Base-by-base conservation (phyloP, 306 rosid species). In the Senna siamea region DNA sequence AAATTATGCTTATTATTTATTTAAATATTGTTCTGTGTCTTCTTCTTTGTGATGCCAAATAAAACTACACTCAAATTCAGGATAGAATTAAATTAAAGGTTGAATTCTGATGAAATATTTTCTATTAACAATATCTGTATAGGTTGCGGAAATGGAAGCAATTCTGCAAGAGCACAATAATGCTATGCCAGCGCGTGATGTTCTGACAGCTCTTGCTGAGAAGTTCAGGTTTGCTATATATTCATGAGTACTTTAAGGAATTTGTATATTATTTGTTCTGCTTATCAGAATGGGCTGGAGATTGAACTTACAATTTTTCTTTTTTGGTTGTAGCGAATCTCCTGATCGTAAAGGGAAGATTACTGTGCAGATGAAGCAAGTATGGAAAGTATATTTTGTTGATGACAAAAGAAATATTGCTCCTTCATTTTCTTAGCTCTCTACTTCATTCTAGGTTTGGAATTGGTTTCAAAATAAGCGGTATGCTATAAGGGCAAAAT, bases 401-500 rank as follows among this genome's bases (percentile, higher is more conserved):
- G 34, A 5, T 37, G 8, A 57, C 6, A 12, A 17, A 35, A 37
- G 18, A 59, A 68, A 78, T 69, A 41, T 43, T 67, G 38, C 51
- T 17, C 22, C 66, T 55, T 37, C 63, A 38, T 54, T 54, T 72
- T 80, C 87, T 80, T 65, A 76, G 34, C 60, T 71, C 66, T 77
- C 61, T 10, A 37, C 81, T 79, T 76, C 32, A 17, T 78, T 84
- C 19, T 82, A 95, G 99, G 96, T 95, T 67, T 95, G 97, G 98
- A 92, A 95, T 81, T 95, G 99, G 99, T 95, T 95, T 75, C 99
- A 95, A 83, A 95, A 95, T 78, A 92, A 92, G 85, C 87, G 97
- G 53, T 92, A 95, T 82, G 98, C 98, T 10, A 85, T 90, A 70
- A 87, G 98, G 73, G 97, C 96, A 74, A 95, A 88, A 69, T 79